Base-by-base conservation (phyloP, 495 filamentous ascomycete species). In the Aspergillus ostianus region DNA sequence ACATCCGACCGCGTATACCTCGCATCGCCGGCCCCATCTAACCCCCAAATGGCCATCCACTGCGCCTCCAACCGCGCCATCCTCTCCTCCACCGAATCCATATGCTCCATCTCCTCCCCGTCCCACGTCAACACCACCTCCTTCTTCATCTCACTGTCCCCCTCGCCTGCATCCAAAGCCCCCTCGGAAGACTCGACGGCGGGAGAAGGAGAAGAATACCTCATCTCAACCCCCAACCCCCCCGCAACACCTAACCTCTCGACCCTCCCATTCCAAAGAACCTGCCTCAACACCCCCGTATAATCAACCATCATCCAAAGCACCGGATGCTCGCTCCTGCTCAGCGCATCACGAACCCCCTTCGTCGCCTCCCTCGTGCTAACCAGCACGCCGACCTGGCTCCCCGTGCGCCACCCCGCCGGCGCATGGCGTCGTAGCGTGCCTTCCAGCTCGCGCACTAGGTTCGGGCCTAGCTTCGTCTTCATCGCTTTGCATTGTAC, bases 401-500 rank as follows among this genome's bases (percentile, higher is more conserved):
- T 77, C 9, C 71, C 65, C 9, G 80, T 81, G 51, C 85, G 76
- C 86, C 86, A 94, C 3, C 85, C 86, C 0, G 80, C 76, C 29
- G 90, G 90, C 41, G 88, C 87, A 18, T 84, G 84, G 3, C 79
- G 79, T 63, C 79, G 79, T 63, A 93, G 86, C 0, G 90, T 83
- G 13, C 93, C 94, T 67, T 96, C 91, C 0, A 97, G 80, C 77
- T 97, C 94, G 20, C 94, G 84, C 15, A 96, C 79, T 49, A 87
- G 73, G 41, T 83, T 79, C 23, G 92, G 92, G 0, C 82, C 79
- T 4, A 84, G 66, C 58, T 78, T 83, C 21, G 76, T 66, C 58
- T 77, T 78, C 19, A 80, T 59, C 18, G 83, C 82, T 74, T 97
- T 98, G 77, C 94, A 98, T 69, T 96, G 92, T 20, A 91, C 76